A percentile compares a stretch with the other conserved stretches of the same genome.
Evolutionary conservation across 306 rosid species (phyloP).

Genomic region (Dryas octopetala): DNA sequence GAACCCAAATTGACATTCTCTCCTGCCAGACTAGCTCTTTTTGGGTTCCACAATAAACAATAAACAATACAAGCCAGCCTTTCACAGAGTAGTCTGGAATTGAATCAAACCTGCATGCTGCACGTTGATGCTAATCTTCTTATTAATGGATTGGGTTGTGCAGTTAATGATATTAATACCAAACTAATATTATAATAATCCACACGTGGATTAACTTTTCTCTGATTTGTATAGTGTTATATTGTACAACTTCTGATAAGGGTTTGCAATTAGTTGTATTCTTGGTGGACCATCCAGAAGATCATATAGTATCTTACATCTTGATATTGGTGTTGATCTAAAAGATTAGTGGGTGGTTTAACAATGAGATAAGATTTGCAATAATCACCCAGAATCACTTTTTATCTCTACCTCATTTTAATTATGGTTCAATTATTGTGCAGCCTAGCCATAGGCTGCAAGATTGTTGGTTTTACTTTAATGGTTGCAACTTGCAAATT

Average conservation of each 20-base stretch:
- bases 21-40: background rate
- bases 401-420: background rate
- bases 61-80: background rate
- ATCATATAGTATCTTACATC: background rate
- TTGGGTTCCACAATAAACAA: background rate
- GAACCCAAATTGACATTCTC: background rate
- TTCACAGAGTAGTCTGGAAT: too few species aligned
- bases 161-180: background rate
- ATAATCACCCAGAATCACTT: background rate
- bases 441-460: background rate
- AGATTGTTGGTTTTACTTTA: background rate
- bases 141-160: background rate
- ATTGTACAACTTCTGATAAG: background rate
- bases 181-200: background rate
- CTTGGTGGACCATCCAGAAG: conserved; percentile 3
- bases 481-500: background rate
- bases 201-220: background rate
- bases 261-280: background rate
- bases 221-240: background rate
- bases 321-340: background rate
- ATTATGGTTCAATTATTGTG: background rate
- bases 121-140: background rate
- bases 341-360: background rate
- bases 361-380: background rate
- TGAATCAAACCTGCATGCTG: background rate